Evolutionary conservation across 2,329 filamentous ascomycete species (phyloP), one percentile per base, ranked within the genome.

Genomic region (Claviceps sp.): DNA sequence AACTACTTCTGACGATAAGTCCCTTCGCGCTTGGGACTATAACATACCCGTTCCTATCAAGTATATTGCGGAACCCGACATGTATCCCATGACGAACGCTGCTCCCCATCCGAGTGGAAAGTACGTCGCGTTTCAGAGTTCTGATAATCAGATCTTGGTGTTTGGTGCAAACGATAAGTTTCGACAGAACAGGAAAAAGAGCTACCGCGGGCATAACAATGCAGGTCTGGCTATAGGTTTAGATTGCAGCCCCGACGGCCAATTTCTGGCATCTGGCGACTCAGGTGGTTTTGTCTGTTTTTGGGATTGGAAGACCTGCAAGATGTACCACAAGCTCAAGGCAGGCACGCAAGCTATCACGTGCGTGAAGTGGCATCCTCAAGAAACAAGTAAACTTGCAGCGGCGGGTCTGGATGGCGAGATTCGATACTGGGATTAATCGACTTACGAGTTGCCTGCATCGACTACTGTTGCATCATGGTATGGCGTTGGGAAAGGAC

Each of bases 231-330:
- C 86, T 2, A 88, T 97, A 56, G 93, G 95, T 61, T 77, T 98
- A 49, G 83, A 85, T 50, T 85, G 94, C 63, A 88, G 83, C 61
- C 88, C 90, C 1, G 93, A 97, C 65, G 93, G 93, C 0, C 88
- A 95, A 64, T 95, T 96, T 66, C 74, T 98, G 51, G 85, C 82
- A 20, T 86, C 80, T 17, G 93, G 93, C 55, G 93, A 98, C 67
- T 87, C 82, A 49, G 88, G 80, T 16, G 93, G 94, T 38, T 96
- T 80, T 62, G 82, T 95, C 47, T 95, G 87, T 69, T 96, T 97
- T 71, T 98, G 90, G 88, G 93, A 97, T 69, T 98, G 90, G 88
- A 98, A 98, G 79, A 96, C 89, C 40, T 95, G 91, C 68, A 97
- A 96, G 72, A 91, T 98, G 89, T 95, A 88, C 70, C 88, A 95